phyloP scores from a whole-genome alignment of 805 yeast species.

The Myxozyma kluyveri region DNA sequence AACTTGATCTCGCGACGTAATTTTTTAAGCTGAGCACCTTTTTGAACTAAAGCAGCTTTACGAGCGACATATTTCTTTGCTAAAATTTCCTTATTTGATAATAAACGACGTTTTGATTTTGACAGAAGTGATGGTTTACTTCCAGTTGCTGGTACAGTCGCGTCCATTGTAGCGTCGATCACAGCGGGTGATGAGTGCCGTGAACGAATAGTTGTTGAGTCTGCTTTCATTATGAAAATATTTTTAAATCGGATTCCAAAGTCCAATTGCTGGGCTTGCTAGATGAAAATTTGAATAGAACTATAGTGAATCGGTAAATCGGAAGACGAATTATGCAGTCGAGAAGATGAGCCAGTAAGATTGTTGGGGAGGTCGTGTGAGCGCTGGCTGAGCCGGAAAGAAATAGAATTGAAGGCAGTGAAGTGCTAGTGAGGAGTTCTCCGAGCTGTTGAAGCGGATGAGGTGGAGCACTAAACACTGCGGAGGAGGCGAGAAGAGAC shows the following conservation, averaged over 20 bases:
- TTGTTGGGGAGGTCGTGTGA: no score
- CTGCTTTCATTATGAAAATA: conserved; percentile 16
- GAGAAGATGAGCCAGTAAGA: no score
- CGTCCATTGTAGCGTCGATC: conserved; percentile 7
- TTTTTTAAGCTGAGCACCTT: conserved; percentile 27
- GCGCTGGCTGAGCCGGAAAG: no score
- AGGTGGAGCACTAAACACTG: no score
- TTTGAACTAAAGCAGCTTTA: conserved; percentile 24
- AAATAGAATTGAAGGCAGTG: no score
- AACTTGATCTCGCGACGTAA: conserved; percentile 22
- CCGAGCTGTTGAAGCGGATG: no score
- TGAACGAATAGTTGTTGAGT: conserved; percentile 19
- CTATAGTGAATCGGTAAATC: no score
- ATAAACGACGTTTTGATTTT: conserved; percentile 24
- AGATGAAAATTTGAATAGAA: no score
- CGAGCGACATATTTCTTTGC: conserved; percentile 27
- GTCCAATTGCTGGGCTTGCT: no score
- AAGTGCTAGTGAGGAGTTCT: no score
- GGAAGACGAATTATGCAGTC: no score
- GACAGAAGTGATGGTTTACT: conserved; percentile 20
- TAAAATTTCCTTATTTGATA: conserved; percentile 21
- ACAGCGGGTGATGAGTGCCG: conserved; percentile 21
- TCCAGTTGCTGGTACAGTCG: conserved; percentile 11
- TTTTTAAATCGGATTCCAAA: not conserved
- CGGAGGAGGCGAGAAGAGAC: no score